Percentiles rank a stretch among this genome's conserved stretches.
Evolutionary conservation across 2,329 filamentous ascomycete species (phyloP).

Genomic region (Fusarium sp.): DNA sequence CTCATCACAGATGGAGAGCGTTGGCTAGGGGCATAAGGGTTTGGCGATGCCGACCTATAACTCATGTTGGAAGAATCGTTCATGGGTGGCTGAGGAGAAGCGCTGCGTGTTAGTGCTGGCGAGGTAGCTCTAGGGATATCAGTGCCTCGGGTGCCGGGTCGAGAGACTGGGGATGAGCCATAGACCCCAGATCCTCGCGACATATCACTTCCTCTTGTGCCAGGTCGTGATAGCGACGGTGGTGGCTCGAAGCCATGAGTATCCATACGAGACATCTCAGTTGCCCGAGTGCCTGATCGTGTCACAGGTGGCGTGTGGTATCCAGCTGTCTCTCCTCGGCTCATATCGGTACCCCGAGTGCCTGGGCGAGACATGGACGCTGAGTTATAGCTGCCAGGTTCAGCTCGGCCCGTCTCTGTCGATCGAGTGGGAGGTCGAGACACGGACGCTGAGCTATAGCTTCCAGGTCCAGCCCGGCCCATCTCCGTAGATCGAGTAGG

Average conservation of each 20-base stretch:
- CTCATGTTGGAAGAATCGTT: conserved; percentile 55
- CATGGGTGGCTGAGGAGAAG: conserved; percentile 71
- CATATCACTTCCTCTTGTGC: conserved; percentile 50
- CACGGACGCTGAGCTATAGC: conserved; percentile 39
- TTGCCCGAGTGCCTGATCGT: conserved; percentile 40
- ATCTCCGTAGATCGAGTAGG: conserved; percentile 39
- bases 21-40: conserved; percentile 65
- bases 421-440: conserved; percentile 38
- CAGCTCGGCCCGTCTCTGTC: conserved; percentile 47
- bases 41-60: conserved; percentile 69
- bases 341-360: conserved; percentile 29
- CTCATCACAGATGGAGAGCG: conserved; percentile 53
- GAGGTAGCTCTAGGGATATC: conserved; percentile 72
- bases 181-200: conserved; percentile 42
- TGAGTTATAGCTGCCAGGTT: conserved; percentile 27
- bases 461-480: conserved; percentile 45
- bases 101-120: conserved; percentile 73
- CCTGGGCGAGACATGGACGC: conserved; percentile 28
- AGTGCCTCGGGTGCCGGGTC: conserved; percentile 69
- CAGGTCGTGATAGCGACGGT: conserved; percentile 57
- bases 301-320: conserved; percentile 32
- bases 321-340: conserved; percentile 17
- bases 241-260: conserved; percentile 42
- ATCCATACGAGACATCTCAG: conserved; percentile 36
- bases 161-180: conserved; percentile 58